phyloP scores from a whole-genome alignment of 2,329 filamentous ascomycete species.

The Venturia oleaginea region DNA sequence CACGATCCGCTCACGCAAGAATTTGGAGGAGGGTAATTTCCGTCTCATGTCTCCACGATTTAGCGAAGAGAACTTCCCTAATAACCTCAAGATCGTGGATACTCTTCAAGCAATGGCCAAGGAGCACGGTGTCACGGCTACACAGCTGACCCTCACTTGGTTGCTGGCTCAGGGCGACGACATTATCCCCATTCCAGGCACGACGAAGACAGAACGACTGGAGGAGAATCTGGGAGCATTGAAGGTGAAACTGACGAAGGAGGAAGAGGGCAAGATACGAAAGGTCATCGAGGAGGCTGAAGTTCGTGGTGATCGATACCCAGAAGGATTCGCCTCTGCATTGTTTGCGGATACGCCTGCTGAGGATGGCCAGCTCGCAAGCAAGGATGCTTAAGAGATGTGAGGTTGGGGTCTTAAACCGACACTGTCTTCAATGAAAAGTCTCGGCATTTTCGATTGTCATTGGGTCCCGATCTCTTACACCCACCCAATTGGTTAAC shows the following conservation, averaged over 20 bases:
- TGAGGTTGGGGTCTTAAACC: neutral
- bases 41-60: constrained; percentile 41
- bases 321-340: neutral
- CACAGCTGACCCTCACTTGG: constrained; percentile 56
- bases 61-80: constrained; percentile 43
- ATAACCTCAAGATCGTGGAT: constrained; percentile 48
- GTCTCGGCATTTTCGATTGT: neutral
- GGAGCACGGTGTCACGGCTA: constrained; percentile 46
- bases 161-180: constrained; percentile 51
- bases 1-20: constrained; percentile 34
- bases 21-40: constrained; percentile 42
- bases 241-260: constrained; percentile 10
- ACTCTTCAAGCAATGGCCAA: constrained; percentile 41
- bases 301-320: constrained; percentile 13
- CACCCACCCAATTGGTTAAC: too few relatives aligned
- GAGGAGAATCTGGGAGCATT: constrained; percentile 28
- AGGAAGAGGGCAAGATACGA: constrained; percentile 13
- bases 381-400: neutral
- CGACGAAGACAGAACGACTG: constrained; percentile 31
- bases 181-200: constrained; percentile 50
- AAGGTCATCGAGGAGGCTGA: constrained; percentile 14
- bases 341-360: constrained; percentile 18
- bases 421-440: neutral
- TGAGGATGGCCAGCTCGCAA: constrained; percentile 5
- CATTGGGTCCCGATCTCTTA: too few relatives aligned